phyloP scores from a whole-genome alignment of 805 yeast species.

The Barnettozyma botsteinii region DNA sequence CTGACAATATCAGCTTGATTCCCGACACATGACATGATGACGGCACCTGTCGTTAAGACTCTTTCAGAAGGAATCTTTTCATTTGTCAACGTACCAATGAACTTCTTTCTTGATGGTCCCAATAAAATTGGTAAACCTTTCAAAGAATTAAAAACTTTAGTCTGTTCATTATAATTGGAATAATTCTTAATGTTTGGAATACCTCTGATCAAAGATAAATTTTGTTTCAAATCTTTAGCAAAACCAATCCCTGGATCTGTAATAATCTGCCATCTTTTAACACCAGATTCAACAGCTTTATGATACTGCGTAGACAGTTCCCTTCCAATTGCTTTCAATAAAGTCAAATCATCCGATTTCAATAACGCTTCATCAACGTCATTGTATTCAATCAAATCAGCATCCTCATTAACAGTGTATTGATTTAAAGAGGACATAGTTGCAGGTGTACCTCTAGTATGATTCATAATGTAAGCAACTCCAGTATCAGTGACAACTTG shows the following conservation, averaged over 20 bases:
- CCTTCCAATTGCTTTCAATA: slow-evolving; percentile 52
- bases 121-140: slow-evolving; percentile 55
- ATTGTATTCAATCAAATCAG: slow-evolving; percentile 33
- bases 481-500: slow-evolving; percentile 60
- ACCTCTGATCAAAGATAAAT: slow-evolving; percentile 55
- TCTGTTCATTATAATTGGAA: slow-evolving; percentile 30
- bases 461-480: slow-evolving; percentile 78
- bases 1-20: slow-evolving; percentile 76
- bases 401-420: slow-evolving; percentile 40
- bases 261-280: slow-evolving; percentile 84
- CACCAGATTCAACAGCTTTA: slow-evolving; percentile 56
- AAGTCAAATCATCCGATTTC: slow-evolving; percentile 22
- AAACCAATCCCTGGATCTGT: slow-evolving; percentile 96
- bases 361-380: slow-evolving; percentile 20
- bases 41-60: slow-evolving; percentile 69
- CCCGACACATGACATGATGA: slow-evolving; percentile 66
- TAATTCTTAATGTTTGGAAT: slow-evolving; percentile 43
- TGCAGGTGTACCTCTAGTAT: slow-evolving; percentile 75
- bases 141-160: slow-evolving; percentile 17
- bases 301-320: slow-evolving; percentile 57
- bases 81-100: slow-evolving; percentile 70
- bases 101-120: slow-evolving; percentile 87
- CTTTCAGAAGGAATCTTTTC: slow-evolving; percentile 55
- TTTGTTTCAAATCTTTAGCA: slow-evolving; percentile 77
- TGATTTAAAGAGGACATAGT: slow-evolving; percentile 60